Evolutionary conservation across 768 basidiomycete genomes (phyloP), one percentile per base, ranked within the genome.

Genomic region (Leccinum arenicola): DNA sequence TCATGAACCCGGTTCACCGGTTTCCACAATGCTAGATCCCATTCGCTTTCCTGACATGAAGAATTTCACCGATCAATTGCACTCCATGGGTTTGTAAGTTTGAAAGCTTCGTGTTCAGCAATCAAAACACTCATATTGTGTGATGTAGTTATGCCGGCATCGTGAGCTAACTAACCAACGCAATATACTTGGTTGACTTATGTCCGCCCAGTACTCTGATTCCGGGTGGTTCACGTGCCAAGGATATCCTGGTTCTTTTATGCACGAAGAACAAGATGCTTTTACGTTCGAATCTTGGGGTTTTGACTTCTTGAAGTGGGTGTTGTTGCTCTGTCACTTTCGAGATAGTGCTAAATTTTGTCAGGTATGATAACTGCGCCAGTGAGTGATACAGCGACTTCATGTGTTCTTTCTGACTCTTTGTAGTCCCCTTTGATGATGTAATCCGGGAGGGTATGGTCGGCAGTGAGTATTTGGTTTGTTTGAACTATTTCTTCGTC

Each of bases 211-310:
- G 85, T 87, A 87, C 59, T 82, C 84, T 59, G 84, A 86, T 68
- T 83, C 86, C 0, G 86, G 86, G 15, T 87, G 85, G 85, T 84
- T 80, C 63, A 87, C 86, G 6, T 87, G 86, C 61, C 75, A 76
- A 27, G 64, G 78, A 14, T 86, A 82, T 64, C 85, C 86, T 2
- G 86, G 85, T 40, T 87, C 85, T 4, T 87, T 75, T 70, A 74
- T 77, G 67, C 81, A 87, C 61, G 86, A 87, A 66, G 80, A 76
- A 23, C 78, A 81, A 76, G 86, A 87, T 70, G 79, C 78, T 35
- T 75, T 81, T 63, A 75, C 79, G 3, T 87, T 87, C 74, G 78
- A 80, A 54, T 66, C 68, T 49, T 88, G 86, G 86, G 84, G 84
- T 1, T 86, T 87, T 58, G 84, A 87, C 65, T 76, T 80, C 59